Percentiles rank a stretch among this genome's conserved stretches.
Evolutionary conservation across 129 eudicot species (phyloP).

Genomic region (Lactuca saligna): DNA sequence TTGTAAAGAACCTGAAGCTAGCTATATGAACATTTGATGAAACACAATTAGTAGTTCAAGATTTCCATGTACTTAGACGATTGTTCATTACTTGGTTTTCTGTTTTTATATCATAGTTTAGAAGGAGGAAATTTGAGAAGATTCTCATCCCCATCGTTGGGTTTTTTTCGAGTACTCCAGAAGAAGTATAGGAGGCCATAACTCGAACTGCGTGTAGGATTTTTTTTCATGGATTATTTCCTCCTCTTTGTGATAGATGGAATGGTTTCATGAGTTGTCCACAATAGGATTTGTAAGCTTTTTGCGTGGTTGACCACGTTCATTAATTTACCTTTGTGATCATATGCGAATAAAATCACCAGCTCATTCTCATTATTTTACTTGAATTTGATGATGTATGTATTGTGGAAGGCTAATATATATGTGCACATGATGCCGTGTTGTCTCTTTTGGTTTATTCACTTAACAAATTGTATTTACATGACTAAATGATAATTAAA

Average conservation of each 20-base stretch:
- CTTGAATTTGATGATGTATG: slow-evolving; percentile 14
- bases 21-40: slow-evolving; percentile 20
- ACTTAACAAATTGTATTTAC: too few species aligned
- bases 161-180: slow-evolving; percentile 24
- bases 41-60: neutral
- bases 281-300: slow-evolving; percentile 3
- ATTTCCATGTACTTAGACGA: neutral
- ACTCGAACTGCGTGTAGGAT: neutral
- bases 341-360: neutral
- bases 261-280: neutral
- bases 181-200: neutral
- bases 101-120: neutral
- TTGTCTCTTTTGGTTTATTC: neutral
- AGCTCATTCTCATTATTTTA: slow-evolving; percentile 15
- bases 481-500: too few species aligned
- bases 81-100: too few species aligned
- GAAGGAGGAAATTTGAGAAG: slow-evolving; percentile 11
- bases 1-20: slow-evolving; percentile 22
- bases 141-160: slow-evolving; percentile 13
- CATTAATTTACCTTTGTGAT: slow-evolving; percentile 20
- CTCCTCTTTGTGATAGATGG: neutral
- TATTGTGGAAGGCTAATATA: neutral
- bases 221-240: neutral
- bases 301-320: slow-evolving; percentile 15
- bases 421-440: slow-evolving; percentile 18